Conservation (phyloP, 164 flowering plant species). For the Piper betle region DNA sequence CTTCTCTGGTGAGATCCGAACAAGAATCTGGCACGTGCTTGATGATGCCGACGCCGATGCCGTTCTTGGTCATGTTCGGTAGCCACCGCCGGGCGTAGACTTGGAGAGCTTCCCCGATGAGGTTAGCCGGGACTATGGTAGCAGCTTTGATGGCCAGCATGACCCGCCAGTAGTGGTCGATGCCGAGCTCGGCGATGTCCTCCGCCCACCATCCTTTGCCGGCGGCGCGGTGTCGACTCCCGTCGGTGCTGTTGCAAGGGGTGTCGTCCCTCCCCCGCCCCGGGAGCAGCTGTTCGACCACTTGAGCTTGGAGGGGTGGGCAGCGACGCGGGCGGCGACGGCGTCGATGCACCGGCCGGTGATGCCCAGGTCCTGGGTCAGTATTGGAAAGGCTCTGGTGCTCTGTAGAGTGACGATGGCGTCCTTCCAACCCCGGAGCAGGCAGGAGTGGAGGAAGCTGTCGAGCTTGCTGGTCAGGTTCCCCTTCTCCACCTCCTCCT, state of each 20-base stretch:
- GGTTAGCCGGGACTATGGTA: conserved; percentile 38
- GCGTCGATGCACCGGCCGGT: conserved; percentile 81
- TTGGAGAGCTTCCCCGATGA: conserved; percentile 73
- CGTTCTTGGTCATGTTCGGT: conserved; percentile 42
- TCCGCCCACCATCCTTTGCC: conserved; percentile 83
- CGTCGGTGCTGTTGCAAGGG: too few relatives aligned
- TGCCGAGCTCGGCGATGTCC: conserved; percentile 64
- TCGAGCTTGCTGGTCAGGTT: conserved; percentile 76
- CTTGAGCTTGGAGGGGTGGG: conserved; percentile 48
- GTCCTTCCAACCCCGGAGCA: conserved; percentile 89
- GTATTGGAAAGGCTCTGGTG: conserved; percentile 49
- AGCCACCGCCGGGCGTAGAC: conserved; percentile 79
- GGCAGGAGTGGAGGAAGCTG: conserved; percentile 71
- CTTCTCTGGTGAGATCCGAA: conserved; percentile 26
- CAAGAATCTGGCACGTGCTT: too few relatives aligned
- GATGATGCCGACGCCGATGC: conserved; percentile 7
- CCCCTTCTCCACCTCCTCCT: conserved; percentile 89
- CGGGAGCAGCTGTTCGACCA: too few relatives aligned
- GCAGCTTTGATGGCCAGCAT: conserved; percentile 70
- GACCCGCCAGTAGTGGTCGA: conserved; percentile 76
- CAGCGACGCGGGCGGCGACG: conserved; percentile 38
- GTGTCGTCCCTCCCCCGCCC: too few relatives aligned
- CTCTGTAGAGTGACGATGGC: conserved; percentile 54
- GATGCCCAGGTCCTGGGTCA: conserved; percentile 80
- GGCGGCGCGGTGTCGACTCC: conserved; percentile 13